A percentile compares a stretch with the other conserved stretches of the same genome.
These are phyloP conservation scores for Eimeria acervulina DNA, from an alignment of 169 alveolate species.

Conservation along the genomic window DNA sequence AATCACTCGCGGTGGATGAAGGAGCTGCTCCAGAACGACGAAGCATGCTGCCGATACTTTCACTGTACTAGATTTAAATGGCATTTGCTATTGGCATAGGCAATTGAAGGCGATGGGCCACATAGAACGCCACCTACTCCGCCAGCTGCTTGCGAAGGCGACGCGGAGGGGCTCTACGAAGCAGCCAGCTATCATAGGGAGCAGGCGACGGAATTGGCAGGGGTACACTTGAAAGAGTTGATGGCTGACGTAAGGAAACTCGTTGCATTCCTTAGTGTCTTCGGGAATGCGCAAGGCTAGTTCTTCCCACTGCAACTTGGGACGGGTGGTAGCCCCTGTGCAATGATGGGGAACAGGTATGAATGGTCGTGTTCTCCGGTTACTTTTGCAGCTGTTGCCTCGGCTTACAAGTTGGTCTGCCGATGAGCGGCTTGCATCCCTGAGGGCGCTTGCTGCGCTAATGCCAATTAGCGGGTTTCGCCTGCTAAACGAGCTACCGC, in stretches of 20 bases:
- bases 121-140: neutral
- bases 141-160: neutral
- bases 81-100: conserved; percentile 4
- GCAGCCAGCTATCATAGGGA: neutral
- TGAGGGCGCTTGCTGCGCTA: conserved; percentile 59
- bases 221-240: conserved; percentile 55
- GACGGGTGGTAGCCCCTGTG: neutral
- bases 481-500: conserved; percentile 67
- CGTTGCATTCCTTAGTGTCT: neutral
- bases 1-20: neutral
- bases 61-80: neutral
- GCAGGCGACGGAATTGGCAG: conserved; percentile 44
- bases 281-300: neutral
- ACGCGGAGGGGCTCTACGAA: neutral
- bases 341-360: no score
- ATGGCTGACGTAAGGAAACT: conserved; percentile 54
- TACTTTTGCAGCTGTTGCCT: conserved; percentile 62
- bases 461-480: conserved; percentile 64
- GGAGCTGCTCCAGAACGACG: neutral
- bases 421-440: conserved; percentile 60
- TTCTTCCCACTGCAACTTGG: neutral
- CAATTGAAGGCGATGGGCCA: neutral
- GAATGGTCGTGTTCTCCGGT: neutral
- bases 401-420: conserved; percentile 76
- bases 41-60: neutral